These are phyloP conservation scores for Podila horticola DNA, from an alignment of 192 early-diverging fungal species.

Conservation along the genomic window DNA sequence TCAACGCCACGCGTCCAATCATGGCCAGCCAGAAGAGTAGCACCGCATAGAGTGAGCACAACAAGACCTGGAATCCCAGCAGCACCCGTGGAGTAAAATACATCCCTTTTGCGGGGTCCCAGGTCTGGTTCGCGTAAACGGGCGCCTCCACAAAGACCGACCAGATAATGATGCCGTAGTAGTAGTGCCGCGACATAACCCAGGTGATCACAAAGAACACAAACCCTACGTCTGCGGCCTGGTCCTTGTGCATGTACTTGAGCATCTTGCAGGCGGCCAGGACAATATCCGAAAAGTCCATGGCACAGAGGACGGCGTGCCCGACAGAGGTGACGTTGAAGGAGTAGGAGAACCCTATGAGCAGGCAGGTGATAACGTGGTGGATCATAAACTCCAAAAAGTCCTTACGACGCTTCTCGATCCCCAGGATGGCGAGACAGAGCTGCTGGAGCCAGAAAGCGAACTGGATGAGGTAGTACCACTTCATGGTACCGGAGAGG, in stretches of 20 bases:
- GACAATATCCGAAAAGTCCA: slow-evolving; percentile 74
- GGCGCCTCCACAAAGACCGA: slow-evolving; percentile 63
- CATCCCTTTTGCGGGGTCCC: slow-evolving; percentile 60
- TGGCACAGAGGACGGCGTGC: slow-evolving; percentile 67
- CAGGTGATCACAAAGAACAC: slow-evolving; percentile 77
- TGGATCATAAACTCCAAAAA: slow-evolving; percentile 67
- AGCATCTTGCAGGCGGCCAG: slow-evolving; percentile 75
- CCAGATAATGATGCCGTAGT: slow-evolving; percentile 72
- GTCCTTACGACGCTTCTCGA: slow-evolving; percentile 71
- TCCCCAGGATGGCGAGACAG: slow-evolving; percentile 65
- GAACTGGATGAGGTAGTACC: slow-evolving; percentile 71
- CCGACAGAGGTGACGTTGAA: slow-evolving; percentile 71
- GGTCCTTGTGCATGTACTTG: slow-evolving; percentile 70
- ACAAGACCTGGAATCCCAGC: slow-evolving; percentile 63
- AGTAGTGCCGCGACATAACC: slow-evolving; percentile 78
- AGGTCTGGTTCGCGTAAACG: slow-evolving; percentile 58
- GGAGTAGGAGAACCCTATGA: slow-evolving; percentile 66
- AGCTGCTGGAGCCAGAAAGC: slow-evolving; percentile 73
- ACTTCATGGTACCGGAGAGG: slow-evolving; percentile 57
- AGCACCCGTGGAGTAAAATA: slow-evolving; percentile 53
- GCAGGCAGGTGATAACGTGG: slow-evolving; percentile 68
- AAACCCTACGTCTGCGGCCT: slow-evolving; percentile 71
- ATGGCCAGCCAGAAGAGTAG: slow-evolving; percentile 72
- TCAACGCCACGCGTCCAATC: slow-evolving; percentile 69
- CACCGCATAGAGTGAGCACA: slow-evolving; percentile 65